Evolutionary conservation across 805 yeast species (phyloP), one percentile per base, ranked within the genome.

Genomic region (Suhomyces prunicola): DNA sequence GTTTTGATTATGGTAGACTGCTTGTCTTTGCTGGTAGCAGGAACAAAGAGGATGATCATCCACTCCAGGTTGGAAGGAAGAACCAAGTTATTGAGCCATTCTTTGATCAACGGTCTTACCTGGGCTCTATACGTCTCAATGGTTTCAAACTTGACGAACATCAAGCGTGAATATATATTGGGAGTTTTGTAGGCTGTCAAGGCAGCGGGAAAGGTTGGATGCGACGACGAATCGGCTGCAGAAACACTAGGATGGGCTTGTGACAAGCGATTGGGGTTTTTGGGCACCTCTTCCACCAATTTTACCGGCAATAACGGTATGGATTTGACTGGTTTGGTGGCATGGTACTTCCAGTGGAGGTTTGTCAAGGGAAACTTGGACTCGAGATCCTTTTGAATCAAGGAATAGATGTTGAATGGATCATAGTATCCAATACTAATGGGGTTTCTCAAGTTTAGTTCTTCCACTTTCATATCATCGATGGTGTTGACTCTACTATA

Each of bases 81-180:
- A 4, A 70, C 72, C 44, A 69, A 57, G 41, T 74, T 62, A 45
- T 78, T 74, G 24, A 88, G 72, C 98, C 99, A 94, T 58, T 87
- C 94, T 47, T 78, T 79, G 22, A 92, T 82, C 58, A 90, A 72
- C 1, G 96, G 96, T 40, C 99, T 79, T 0, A 88, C 90, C 61
- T 86, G 88, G 0, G 87, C 68, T 54, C 96, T 76, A 67, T 93
- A 93, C 1, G 82, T 82, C 13, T 93, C 98, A 17, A 87, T 66
- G 44, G 81, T 82, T 5, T 82, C 84, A 54, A 86, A 81, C 51
- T 79, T 79, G 6, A 93, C 77, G 52, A 92, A 80, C 74, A 93
- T 84, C 19, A 91, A 63, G 57, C 86, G 79, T 46, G 88, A 72
- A 58, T 86, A 84, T 1, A 88, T 83, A 5, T 77, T 69, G 31